Evolutionary conservation across 768 basidiomycete species (phyloP).

Genomic region (Leccinum variicolor): DNA sequence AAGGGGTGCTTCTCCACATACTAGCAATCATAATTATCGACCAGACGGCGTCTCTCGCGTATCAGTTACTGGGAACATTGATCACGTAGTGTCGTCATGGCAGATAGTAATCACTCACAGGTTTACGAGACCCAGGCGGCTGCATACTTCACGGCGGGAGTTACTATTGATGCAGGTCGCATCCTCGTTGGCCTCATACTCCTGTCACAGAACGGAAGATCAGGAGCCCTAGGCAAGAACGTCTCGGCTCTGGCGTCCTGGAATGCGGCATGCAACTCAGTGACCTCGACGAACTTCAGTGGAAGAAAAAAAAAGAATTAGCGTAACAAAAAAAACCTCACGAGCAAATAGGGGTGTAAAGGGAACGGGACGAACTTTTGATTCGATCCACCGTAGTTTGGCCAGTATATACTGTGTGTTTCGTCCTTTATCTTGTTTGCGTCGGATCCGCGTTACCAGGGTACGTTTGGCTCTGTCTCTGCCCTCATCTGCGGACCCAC

Average conservation of each 20-base stretch:
- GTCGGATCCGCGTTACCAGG: constrained; percentile 28
- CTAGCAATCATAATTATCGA: neutral
- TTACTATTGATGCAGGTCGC: no score
- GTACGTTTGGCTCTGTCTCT: constrained; percentile 27
- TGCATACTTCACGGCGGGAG: neutral
- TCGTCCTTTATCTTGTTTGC: constrained; percentile 28
- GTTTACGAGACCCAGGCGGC: neutral
- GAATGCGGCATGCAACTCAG: constrained; percentile 26
- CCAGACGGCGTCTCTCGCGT: neutral
- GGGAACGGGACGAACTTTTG: constrained; percentile 17
- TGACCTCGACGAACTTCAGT: constrained; percentile 29
- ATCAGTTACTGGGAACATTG: neutral
- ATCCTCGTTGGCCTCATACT: neutral
- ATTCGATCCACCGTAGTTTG: constrained; percentile 27
- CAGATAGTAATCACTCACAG: neutral
- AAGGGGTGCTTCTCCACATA: neutral
- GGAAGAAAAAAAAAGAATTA: neutral
- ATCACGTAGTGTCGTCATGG: neutral
- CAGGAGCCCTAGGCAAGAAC: constrained; percentile 22
- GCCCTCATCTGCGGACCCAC: constrained; percentile 24
- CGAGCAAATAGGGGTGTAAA: neutral
- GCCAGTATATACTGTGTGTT: constrained; percentile 27
- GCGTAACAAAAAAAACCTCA: neutral
- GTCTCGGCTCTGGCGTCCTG: constrained; percentile 31
- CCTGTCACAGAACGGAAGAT: constrained; percentile 17